Evolutionary conservation across 768 basidiomycete species (phyloP), one percentile per base, ranked within the genome.

Genomic region (Boletus subparvulus): DNA sequence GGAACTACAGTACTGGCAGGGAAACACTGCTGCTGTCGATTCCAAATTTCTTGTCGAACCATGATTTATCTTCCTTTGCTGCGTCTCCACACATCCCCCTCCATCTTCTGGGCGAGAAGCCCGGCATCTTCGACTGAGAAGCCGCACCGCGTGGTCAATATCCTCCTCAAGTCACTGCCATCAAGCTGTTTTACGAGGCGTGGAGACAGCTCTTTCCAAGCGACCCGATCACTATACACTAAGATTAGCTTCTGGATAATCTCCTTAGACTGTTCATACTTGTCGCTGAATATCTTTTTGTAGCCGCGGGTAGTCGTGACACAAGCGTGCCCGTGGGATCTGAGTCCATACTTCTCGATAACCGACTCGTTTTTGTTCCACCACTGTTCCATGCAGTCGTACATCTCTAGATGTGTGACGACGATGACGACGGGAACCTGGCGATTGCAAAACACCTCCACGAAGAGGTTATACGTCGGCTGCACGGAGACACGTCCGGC

Each of bases 321-420:
- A 52, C 79, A 80, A 6, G 74, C 76, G 33, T 76, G 71, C 4
- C 71, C 76, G 21, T 64, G 55, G 13, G 71, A 77, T 9, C 54
- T 37, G 55, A 80, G 77, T 13, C 64, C 66, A 33, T 74, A 66
- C 7, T 60, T 50, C 33, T 57, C 65, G 59, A 80, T 74, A 2
- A 46, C 50, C 21, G 55, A 47, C 37, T 75, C 63, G 57, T 79
- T 79, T 37, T 65, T 54, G 39, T 14, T 52, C 77, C 77, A 79
- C 78, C 78, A 80, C 24, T 66, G 58, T 11, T 73, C 70, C 68
- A 75, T 76, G 35, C 50, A 35, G 6, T 74, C 68, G 32, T 60
- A 59, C 49, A 52, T 68, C 56, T 74, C 74, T 47, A 74, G 59
- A n/a, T 75, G 74, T 3, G 73, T 74, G 3, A 75, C 74, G 3